These are phyloP conservation scores for Sonneratia alba DNA, from an alignment of 345 rosid genomes.

Conservation along the genomic window DNA sequence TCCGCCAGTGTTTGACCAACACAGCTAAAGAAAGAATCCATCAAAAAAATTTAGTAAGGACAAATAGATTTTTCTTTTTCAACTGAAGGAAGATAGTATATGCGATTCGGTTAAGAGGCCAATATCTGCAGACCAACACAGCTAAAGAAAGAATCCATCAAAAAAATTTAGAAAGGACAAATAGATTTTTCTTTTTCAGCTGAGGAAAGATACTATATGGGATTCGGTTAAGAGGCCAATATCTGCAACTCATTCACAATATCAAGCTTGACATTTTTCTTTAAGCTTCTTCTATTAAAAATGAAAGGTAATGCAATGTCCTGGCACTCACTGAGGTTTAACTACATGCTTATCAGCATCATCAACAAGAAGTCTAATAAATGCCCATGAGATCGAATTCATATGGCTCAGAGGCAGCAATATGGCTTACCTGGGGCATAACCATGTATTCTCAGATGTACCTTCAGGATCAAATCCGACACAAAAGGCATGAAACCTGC, in stretches of 20 bases:
- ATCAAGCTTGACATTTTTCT: not conserved
- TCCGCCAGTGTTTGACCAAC: constrained; percentile 33
- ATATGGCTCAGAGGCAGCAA: not conserved
- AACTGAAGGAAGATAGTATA: not conserved
- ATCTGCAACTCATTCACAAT: not conserved
- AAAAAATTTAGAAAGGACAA: too few relatives aligned
- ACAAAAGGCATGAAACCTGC: constrained; percentile 97
- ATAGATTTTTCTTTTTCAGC: not conserved
- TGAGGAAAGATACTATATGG: not conserved
- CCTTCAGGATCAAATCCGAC: constrained; percentile 89
- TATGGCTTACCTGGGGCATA: constrained; percentile 77
- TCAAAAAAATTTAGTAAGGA: not conserved
- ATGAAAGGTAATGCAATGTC: not conserved
- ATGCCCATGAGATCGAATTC: not conserved
- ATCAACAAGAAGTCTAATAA: not conserved
- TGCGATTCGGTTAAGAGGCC: not conserved
- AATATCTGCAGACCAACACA: not conserved
- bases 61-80: not conserved
- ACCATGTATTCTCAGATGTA: constrained; percentile 80
- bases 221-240: not conserved
- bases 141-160: too few relatives aligned
- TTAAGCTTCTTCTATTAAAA: not conserved
- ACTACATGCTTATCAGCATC: not conserved
- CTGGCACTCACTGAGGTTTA: not conserved
- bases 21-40: constrained; percentile 46